These are phyloP conservation scores for Ballota nigra DNA, from an alignment of 257 asterid genomes.

Conservation along the genomic window DNA sequence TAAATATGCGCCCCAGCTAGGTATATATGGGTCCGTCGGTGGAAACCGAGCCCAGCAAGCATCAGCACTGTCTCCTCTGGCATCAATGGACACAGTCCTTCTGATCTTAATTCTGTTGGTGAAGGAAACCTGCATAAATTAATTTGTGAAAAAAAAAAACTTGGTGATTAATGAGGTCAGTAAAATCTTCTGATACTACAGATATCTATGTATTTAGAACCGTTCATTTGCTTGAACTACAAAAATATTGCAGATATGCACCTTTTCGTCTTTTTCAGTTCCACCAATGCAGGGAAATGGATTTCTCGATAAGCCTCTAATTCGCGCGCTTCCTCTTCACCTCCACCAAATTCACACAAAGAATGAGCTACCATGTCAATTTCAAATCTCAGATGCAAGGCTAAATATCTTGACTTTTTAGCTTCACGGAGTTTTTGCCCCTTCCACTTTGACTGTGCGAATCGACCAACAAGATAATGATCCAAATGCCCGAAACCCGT, in stretches of 20 bases:
- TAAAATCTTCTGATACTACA: background rate
- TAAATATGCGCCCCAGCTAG: slow-evolving; percentile 95
- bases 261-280: slow-evolving; percentile 56
- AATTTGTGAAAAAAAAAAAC: slow-evolving; percentile 6
- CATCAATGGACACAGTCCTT: slow-evolving; percentile 97
- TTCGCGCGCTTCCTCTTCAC: slow-evolving; percentile 69
- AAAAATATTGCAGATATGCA: slow-evolving; percentile 30
- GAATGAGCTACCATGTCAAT: slow-evolving; percentile 99
- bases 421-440: slow-evolving; percentile 46
- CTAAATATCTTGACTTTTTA: slow-evolving; percentile 68
- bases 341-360: slow-evolving; percentile 91
- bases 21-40: slow-evolving; percentile 74
- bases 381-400: slow-evolving; percentile 96
- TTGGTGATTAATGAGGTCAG: background rate
- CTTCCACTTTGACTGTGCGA: slow-evolving; percentile 44
- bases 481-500: slow-evolving; percentile 76
- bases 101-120: slow-evolving; percentile 55
- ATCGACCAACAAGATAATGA: slow-evolving; percentile 82
- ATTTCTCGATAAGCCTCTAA: slow-evolving; percentile 69
- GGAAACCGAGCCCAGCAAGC: slow-evolving; percentile 97
- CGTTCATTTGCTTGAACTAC: background rate
- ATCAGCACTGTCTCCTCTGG: slow-evolving; percentile 97
- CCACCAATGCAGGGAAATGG: slow-evolving; percentile 88
- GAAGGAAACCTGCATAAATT: slow-evolving; percentile 70
- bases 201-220: background rate